Percentiles rank a stretch among this genome's conserved stretches.
Conservation (phyloP, 2,329 filamentous ascomycete species). For the Trichoderma sp. region DNA sequence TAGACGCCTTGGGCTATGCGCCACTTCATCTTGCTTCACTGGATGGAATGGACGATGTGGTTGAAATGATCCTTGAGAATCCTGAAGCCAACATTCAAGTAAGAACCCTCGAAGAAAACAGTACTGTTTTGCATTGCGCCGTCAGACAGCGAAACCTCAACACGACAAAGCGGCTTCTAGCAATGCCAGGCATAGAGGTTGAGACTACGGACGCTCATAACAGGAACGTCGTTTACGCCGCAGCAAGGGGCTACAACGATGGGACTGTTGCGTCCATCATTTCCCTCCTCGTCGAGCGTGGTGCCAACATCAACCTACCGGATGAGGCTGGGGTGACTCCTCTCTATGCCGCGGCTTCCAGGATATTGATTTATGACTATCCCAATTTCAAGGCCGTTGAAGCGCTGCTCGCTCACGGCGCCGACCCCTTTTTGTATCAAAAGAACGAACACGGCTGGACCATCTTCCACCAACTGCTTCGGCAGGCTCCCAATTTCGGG, state of each 20-base stretch:
- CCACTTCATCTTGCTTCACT: not conserved
- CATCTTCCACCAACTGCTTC: not conserved
- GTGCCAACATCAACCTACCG: not conserved
- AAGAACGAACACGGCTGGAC: not conserved
- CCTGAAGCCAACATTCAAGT: not conserved
- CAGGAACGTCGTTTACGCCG: not conserved
- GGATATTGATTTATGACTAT: not conserved
- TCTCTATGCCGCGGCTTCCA: not conserved
- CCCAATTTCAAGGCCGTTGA: not conserved
- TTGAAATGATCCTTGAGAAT: not conserved
- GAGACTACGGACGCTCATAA: not conserved
- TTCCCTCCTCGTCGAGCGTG: not conserved
- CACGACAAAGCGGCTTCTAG: not conserved
- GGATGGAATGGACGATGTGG: not conserved
- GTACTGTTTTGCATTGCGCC: not conserved
- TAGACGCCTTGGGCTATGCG: not conserved
- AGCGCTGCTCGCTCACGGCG: not conserved
- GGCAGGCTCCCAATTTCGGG: not conserved
- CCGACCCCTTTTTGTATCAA: not conserved
- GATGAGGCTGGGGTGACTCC: not conserved
- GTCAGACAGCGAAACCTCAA: not conserved
- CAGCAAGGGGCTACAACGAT: not conserved
- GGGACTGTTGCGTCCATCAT: not conserved
- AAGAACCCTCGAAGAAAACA: no score
- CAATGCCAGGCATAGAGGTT: not conserved